A percentile compares a stretch with the other conserved stretches of the same genome.
These are phyloP conservation scores for Colletotrichum sp. DNA, from an alignment of 2,329 filamentous ascomycete species.

Conservation along the genomic window DNA sequence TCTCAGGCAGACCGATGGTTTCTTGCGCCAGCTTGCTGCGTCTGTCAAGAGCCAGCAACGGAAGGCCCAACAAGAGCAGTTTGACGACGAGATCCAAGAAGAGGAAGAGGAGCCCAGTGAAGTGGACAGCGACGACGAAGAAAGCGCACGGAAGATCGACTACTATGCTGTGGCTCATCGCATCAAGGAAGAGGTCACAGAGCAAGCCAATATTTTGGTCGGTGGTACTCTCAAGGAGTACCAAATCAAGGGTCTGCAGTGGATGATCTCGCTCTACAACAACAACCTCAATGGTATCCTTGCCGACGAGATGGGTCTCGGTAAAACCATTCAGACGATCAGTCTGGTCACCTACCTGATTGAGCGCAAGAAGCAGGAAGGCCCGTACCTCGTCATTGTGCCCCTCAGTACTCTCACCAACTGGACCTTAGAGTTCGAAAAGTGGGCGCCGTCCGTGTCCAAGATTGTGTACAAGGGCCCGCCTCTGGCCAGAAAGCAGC, in stretches of 20 bases:
- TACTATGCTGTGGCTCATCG: constrained; percentile 99
- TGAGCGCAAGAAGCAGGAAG: constrained; percentile 89
- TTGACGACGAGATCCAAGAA: constrained; percentile 61
- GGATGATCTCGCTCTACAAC: constrained; percentile 99
- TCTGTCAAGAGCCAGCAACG: constrained; percentile 96
- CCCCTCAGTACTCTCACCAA: constrained; percentile 97
- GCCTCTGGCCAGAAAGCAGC: constrained; percentile 83
- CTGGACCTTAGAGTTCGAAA: constrained; percentile 98
- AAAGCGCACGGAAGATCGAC: constrained; percentile 83
- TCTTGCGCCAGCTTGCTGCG: constrained; percentile 92
- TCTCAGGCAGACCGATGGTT: constrained; percentile 95
- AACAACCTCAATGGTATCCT: constrained; percentile 99
- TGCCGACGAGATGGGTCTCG: constrained; percentile 99
- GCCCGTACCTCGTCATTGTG: constrained; percentile 95
- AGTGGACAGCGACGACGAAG: constrained; percentile 71
- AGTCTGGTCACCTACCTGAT: constrained; percentile 97
- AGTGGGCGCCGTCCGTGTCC: constrained; percentile 89
- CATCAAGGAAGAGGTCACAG: constrained; percentile 87
- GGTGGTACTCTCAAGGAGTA: constrained; percentile 96
- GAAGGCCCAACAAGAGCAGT: constrained; percentile 73
- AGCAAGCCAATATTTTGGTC: constrained; percentile 84
- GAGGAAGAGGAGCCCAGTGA: constrained; percentile 72
- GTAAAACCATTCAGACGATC: constrained; percentile 99
- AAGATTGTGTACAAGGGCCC: constrained; percentile 98
- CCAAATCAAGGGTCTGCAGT: constrained; percentile 96